Conservation (phyloP, 2,329 filamentous ascomycete species). For the Chaetomium strumarium region DNA sequence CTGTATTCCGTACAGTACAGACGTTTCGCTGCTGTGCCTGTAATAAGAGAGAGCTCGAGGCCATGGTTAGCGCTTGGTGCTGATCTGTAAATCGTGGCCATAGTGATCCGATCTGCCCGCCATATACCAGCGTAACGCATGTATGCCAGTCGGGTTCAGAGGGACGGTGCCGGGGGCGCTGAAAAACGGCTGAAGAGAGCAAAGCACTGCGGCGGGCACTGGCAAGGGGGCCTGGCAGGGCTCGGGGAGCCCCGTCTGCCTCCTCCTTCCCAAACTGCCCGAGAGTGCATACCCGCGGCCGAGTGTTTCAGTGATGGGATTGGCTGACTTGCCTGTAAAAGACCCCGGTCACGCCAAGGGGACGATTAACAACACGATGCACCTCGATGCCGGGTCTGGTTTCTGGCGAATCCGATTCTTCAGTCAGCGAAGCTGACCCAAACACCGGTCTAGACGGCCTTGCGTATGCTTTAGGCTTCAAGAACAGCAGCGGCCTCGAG, state of each 20-base stretch:
- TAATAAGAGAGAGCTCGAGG: slow-evolving; percentile 14
- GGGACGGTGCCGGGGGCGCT: background rate
- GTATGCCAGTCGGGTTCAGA: background rate
- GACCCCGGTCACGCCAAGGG: slow-evolving; percentile 30
- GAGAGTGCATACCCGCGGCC: slow-evolving; percentile 20
- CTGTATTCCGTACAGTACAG: too few species aligned
- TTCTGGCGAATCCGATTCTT: slow-evolving; percentile 19
- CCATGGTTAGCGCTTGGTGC: slow-evolving; percentile 21
- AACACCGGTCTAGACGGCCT: background rate
- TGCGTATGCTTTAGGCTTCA: slow-evolving; percentile 1
- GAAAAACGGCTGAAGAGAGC: background rate
- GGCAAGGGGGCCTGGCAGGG: slow-evolving; percentile 10
- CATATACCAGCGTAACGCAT: background rate
- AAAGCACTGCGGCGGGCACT: background rate
- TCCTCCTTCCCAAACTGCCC: slow-evolving; percentile 16
- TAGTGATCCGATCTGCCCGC: slow-evolving; percentile 5
- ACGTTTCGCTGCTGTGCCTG: slow-evolving; percentile 25
- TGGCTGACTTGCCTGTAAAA: slow-evolving; percentile 27
- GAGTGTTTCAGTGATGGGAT: slow-evolving; percentile 19
- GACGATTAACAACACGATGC: slow-evolving; percentile 22
- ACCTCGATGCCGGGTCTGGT: slow-evolving; percentile 17
- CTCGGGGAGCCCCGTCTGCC: background rate
- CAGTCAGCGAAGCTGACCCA: slow-evolving; percentile 22
- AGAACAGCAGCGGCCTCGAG: background rate
- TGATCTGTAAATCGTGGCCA: background rate